Evolutionary conservation across 441 rosid species (phyloP).

Genomic region (Theobroma grandiflorum): DNA sequence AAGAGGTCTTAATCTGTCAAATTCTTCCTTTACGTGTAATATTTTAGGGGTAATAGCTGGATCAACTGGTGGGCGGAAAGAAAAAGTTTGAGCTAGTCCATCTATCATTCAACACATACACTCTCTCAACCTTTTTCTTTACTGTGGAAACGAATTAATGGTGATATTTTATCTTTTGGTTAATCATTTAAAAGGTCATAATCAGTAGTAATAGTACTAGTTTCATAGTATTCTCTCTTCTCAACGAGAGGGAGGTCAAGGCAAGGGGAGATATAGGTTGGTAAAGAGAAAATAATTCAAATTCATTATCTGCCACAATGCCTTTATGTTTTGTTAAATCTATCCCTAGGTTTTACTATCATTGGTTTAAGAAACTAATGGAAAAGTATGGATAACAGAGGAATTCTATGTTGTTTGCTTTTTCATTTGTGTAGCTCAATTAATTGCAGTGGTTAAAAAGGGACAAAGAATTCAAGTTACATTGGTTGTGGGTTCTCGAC

Average conservation of each 20-base stretch:
- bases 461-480: not conserved
- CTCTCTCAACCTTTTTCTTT: not conserved
- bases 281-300: not conserved
- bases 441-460: not conserved
- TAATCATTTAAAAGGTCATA: no score
- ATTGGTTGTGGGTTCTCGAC: not conserved
- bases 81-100: not conserved
- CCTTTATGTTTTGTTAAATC: no score
- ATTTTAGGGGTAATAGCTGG: not conserved
- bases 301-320: not conserved
- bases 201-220: not conserved
- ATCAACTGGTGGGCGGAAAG: not conserved
- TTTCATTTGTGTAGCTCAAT: not conserved
- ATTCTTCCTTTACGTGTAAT: not conserved
- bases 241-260: not conserved
- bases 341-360: not conserved
- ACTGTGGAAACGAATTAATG: not conserved
- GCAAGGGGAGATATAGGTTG: not conserved
- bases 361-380: not conserved
- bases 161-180: not conserved
- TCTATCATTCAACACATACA: not conserved
- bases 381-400: not conserved
- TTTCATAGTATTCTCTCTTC: not conserved
- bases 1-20: slow-evolving; percentile 23
- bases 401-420: not conserved